Conservation (phyloP, 2,329 filamentous ascomycete genomes). For the Calonectria pseudoturangicola region DNA sequence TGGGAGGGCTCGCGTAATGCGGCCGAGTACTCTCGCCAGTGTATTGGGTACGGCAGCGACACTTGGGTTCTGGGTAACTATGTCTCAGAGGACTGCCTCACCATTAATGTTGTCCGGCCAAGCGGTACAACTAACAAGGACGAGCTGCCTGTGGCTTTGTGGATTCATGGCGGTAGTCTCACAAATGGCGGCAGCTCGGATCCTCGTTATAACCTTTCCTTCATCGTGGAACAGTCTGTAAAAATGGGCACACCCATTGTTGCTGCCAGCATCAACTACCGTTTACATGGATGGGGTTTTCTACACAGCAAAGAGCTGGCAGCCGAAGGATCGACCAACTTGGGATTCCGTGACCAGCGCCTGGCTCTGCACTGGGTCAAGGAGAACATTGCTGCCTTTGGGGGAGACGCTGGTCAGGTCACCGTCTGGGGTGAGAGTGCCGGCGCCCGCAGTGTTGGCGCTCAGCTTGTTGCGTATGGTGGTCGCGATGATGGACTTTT, state of each 20-base stretch:
- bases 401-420: background rate
- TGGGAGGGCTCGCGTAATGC: background rate
- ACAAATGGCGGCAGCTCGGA: constrained; percentile 11
- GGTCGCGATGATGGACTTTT: constrained; percentile 6
- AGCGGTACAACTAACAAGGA: constrained; percentile 1
- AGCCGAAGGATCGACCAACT: background rate
- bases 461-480: constrained; percentile 4
- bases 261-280: constrained; percentile 3
- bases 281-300: constrained; percentile 1
- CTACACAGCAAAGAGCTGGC: background rate
- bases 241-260: constrained; percentile 9
- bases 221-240: constrained; percentile 1
- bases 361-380: constrained; percentile 2
- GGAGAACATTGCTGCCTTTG: background rate
- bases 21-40: constrained; percentile 3
- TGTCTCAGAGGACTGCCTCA: constrained; percentile 10
- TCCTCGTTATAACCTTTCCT: background rate
- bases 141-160: background rate
- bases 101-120: constrained; percentile 11
- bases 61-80: constrained; percentile 11
- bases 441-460: constrained; percentile 7
- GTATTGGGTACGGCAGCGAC: constrained; percentile 4
- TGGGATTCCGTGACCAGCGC: constrained; percentile 12
- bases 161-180: constrained; percentile 12
- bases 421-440: constrained; percentile 5